Evolutionary conservation across 306 rosid genomes (phyloP).

Genomic region (Sicyos edulis): DNA sequence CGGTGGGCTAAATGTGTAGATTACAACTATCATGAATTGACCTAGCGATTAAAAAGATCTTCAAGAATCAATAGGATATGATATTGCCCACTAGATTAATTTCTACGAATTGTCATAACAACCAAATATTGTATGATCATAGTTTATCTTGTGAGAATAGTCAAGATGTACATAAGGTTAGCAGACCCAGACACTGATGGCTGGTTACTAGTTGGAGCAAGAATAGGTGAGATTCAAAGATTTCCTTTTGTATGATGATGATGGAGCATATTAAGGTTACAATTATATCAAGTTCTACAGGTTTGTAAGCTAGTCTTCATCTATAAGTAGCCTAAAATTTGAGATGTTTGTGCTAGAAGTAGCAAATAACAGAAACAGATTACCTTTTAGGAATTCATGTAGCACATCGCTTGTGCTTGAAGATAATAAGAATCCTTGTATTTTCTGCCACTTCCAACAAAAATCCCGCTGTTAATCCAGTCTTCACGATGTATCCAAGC

Average conservation of each 20-base stretch:
- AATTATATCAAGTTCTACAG: not conserved
- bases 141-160: too few species aligned
- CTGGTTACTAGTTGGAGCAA: not conserved
- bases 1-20: too few species aligned
- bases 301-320: too few species aligned
- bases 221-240: not conserved
- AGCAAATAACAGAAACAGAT: constrained; percentile 5
- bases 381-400: constrained; percentile 52
- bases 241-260: not conserved
- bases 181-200: too few species aligned
- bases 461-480: constrained; percentile 74
- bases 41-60: too few species aligned
- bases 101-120: too few species aligned
- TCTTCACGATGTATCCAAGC: constrained; percentile 81
- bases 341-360: not conserved
- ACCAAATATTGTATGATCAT: too few species aligned
- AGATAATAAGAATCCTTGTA: constrained; percentile 87
- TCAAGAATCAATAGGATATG: too few species aligned
- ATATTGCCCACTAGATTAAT: too few species aligned
- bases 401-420: constrained; percentile 96
- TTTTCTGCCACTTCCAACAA: constrained; percentile 59
- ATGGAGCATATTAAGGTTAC: not conserved
- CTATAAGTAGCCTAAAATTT: not conserved
- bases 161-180: too few species aligned
- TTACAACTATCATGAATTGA: too few species aligned